Evolutionary conservation across 257 asterid species (phyloP).

Genomic region (Anisodus acutangulus): DNA sequence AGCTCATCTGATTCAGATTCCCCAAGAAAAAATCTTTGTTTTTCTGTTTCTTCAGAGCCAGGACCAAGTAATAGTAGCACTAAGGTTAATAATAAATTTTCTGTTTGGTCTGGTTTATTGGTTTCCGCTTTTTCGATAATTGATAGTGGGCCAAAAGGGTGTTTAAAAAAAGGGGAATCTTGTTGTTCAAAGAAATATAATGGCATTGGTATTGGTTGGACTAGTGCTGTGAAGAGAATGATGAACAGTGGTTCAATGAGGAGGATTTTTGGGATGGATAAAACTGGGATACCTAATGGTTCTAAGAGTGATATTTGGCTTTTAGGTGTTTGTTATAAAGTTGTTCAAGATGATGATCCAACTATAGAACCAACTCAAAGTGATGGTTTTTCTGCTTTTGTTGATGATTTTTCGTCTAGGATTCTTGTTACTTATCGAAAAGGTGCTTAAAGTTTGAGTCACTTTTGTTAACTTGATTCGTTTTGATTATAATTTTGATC

Average conservation of each 20-base stretch:
- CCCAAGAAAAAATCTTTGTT: conserved; percentile 17
- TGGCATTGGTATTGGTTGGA: conserved; percentile 48
- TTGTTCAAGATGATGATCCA: conserved; percentile 62
- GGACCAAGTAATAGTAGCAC: conserved; percentile 36
- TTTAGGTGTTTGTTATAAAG: conserved; percentile 78
- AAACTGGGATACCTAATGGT: conserved; percentile 45
- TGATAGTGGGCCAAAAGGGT: conserved; percentile 40
- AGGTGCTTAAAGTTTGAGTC: conserved; percentile 46
- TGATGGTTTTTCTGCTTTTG: conserved; percentile 83
- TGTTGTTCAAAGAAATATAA: conserved; percentile 45
- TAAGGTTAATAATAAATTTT: conserved; percentile 32
- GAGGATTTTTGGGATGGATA: conserved; percentile 70
- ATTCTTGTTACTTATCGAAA: conserved; percentile 84
- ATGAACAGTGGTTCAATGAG: conserved; percentile 86
- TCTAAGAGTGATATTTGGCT: conserved; percentile 90
- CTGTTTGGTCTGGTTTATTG: conserved; percentile 47
- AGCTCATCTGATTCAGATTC: conserved; percentile 32
- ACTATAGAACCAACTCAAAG: conserved; percentile 76
- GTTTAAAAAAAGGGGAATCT: conserved; percentile 25
- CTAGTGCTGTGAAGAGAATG: conserved; percentile 69
- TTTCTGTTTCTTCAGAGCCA: conserved; percentile 39
- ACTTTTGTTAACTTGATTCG: background rate
- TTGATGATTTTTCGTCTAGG: conserved; percentile 92
- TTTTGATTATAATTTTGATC: background rate
- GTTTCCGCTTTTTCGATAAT: conserved; percentile 45